These are phyloP conservation scores for Dalbergia cultrata DNA, from an alignment of 306 rosid genomes.

Conservation along the genomic window DNA sequence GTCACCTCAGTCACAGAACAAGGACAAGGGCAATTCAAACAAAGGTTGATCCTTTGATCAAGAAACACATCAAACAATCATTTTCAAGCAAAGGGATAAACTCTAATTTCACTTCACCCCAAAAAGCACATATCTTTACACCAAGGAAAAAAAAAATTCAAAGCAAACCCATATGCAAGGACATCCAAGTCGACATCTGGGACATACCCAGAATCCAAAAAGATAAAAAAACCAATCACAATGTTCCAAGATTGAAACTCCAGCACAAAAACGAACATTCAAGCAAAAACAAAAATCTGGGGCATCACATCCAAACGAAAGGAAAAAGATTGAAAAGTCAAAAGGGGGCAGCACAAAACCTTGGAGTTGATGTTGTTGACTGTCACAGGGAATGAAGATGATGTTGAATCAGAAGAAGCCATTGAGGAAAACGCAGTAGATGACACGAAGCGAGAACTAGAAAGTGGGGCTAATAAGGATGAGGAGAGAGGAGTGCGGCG, in stretches of 20 bases:
- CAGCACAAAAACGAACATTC: not conserved
- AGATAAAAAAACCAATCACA: not conserved
- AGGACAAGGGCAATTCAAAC: not conserved
- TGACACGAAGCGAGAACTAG: conserved; percentile 57
- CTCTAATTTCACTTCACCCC: not conserved
- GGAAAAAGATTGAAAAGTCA: not conserved
- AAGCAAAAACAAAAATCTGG: not conserved
- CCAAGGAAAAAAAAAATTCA: conserved; percentile 7
- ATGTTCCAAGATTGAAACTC: conserved; percentile 28
- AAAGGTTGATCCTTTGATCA: conserved; percentile 15
- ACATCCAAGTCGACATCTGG: not conserved
- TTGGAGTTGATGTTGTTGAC: conserved; percentile 77
- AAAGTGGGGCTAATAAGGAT: conserved; percentile 17
- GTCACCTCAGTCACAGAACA: conserved; percentile 28
- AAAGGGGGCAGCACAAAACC: conserved; percentile 47
- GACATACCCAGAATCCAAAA: not conserved
- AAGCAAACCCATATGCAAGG: conserved; percentile 42
- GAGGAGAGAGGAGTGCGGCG: not conserved
- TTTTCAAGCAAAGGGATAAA: not conserved
- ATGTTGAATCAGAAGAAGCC: conserved; percentile 49
- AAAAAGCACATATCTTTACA: not conserved
- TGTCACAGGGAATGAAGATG: conserved; percentile 55
- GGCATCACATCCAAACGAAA: not conserved
- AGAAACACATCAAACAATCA: conserved; percentile 11
- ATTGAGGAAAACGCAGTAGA: conserved; percentile 48